Evolutionary conservation across 345 rosid species (phyloP).

Genomic region (Arabis alpina): DNA sequence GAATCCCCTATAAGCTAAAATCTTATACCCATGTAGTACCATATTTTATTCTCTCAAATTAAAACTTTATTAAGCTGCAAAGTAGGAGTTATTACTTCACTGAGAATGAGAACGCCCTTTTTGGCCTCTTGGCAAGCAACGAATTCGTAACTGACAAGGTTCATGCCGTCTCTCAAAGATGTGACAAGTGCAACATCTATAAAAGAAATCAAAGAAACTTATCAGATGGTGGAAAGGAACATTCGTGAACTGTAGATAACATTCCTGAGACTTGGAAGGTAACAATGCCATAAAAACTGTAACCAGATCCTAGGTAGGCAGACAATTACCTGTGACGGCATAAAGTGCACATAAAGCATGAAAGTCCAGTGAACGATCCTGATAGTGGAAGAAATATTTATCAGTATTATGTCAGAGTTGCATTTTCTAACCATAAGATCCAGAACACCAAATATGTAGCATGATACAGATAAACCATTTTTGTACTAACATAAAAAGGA

Average conservation of each 20-base stretch:
- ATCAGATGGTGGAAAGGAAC: constrained; percentile 22
- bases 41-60: not conserved
- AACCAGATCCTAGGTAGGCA: constrained; percentile 11
- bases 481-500: not conserved
- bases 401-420: constrained; percentile 26
- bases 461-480: not conserved
- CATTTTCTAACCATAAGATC: constrained; percentile 21
- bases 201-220: constrained; percentile 26
- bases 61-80: not conserved
- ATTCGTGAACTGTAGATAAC: not conserved
- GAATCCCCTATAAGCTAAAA: not conserved
- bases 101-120: constrained; percentile 99
- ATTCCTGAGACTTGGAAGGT: constrained; percentile 7
- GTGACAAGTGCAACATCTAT: constrained; percentile 98
- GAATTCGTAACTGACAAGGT: constrained; percentile 98
- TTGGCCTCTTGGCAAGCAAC: constrained; percentile 98
- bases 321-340: constrained; percentile 87
- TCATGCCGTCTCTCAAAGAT: constrained; percentile 99
- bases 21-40: not conserved
- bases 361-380: constrained; percentile 99
- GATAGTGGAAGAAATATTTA: constrained; percentile 38
- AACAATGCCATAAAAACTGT: constrained; percentile 24
- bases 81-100: constrained; percentile 70
- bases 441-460: constrained; percentile 8
- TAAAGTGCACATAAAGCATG: constrained; percentile 81